Evolutionary conservation across 2,329 filamentous ascomycete genomes (phyloP).

Genomic region (Phialophora verrucosa): DNA sequence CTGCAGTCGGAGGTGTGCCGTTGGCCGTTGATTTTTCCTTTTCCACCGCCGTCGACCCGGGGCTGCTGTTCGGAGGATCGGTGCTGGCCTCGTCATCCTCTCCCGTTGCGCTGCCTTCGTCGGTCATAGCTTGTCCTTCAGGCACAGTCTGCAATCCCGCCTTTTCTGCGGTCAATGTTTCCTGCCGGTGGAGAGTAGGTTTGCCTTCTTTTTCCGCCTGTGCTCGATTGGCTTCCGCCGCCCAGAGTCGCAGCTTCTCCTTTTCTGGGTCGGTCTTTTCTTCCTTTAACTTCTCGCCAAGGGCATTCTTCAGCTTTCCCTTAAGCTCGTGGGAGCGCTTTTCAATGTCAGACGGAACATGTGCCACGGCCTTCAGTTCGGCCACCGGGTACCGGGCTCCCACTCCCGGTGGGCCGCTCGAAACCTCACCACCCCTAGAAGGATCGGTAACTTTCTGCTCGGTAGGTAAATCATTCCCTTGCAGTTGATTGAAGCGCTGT

Average conservation of each 20-base stretch:
- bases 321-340: constrained; percentile 43
- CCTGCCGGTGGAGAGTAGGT: constrained; percentile 34
- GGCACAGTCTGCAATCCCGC: constrained; percentile 31
- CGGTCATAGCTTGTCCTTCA: constrained; percentile 40
- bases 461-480: constrained; percentile 56
- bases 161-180: constrained; percentile 37
- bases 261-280: constrained; percentile 40
- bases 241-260: constrained; percentile 46
- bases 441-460: constrained; percentile 42
- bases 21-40: constrained; percentile 25
- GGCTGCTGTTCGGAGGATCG: constrained; percentile 27
- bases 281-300: constrained; percentile 30
- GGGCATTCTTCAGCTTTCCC: constrained; percentile 40
- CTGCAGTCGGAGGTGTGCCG: constrained; percentile 25
- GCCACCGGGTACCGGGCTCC: constrained; percentile 44
- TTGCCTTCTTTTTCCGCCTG: constrained; percentile 45
- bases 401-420: constrained; percentile 48
- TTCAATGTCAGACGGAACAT: constrained; percentile 42
- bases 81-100: constrained; percentile 27
- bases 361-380: constrained; percentile 39
- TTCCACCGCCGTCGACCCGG: constrained; percentile 31
- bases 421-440: constrained; percentile 49
- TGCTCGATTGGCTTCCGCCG: constrained; percentile 44
- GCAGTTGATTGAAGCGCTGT: constrained; percentile 73
- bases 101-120: constrained; percentile 40